These are phyloP conservation scores for Xylaria palmicola DNA, from an alignment of 495 filamentous ascomycete species.

Conservation along the genomic window DNA sequence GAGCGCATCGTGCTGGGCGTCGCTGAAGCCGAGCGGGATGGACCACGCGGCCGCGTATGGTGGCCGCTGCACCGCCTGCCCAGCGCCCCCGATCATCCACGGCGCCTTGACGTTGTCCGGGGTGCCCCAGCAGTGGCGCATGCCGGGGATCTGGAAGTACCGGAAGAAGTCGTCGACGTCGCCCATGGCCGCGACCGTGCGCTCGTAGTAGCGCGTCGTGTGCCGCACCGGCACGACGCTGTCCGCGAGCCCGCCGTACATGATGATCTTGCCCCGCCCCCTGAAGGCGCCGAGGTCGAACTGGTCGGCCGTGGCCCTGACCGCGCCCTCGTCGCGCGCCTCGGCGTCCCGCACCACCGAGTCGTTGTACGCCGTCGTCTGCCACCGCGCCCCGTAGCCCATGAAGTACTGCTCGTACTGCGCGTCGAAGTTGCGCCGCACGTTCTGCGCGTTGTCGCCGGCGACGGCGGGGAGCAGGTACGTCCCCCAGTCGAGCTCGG, in stretches of 20 bases:
- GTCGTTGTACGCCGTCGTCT: slow-evolving; percentile 34
- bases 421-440: slow-evolving; percentile 33
- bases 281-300: slow-evolving; percentile 48
- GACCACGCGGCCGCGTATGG: slow-evolving; percentile 28
- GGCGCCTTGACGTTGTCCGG: slow-evolving; percentile 39
- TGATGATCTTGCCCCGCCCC: slow-evolving; percentile 38
- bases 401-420: slow-evolving; percentile 42
- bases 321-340: slow-evolving; percentile 31
- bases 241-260: slow-evolving; percentile 59
- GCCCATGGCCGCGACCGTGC: slow-evolving; percentile 28
- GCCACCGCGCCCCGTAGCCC: slow-evolving; percentile 34
- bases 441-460: slow-evolving; percentile 20
- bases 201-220: slow-evolving; percentile 45
- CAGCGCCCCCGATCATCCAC: slow-evolving; percentile 43
- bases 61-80: slow-evolving; percentile 34
- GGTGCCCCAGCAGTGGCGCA: slow-evolving; percentile 42
- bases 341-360: slow-evolving; percentile 35
- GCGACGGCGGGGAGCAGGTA: slow-evolving; percentile 32
- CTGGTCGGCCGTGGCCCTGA: slow-evolving; percentile 43
- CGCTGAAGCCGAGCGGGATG: slow-evolving; percentile 40
- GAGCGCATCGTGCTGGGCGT: slow-evolving; percentile 45
- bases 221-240: slow-evolving; percentile 45
- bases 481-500: slow-evolving; percentile 34
- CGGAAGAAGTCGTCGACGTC: slow-evolving; percentile 38
- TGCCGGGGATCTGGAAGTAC: slow-evolving; percentile 43